Evolutionary conservation across 2,329 filamentous ascomycete species (phyloP).

Genomic region (Neofusicoccum umdonicola): DNA sequence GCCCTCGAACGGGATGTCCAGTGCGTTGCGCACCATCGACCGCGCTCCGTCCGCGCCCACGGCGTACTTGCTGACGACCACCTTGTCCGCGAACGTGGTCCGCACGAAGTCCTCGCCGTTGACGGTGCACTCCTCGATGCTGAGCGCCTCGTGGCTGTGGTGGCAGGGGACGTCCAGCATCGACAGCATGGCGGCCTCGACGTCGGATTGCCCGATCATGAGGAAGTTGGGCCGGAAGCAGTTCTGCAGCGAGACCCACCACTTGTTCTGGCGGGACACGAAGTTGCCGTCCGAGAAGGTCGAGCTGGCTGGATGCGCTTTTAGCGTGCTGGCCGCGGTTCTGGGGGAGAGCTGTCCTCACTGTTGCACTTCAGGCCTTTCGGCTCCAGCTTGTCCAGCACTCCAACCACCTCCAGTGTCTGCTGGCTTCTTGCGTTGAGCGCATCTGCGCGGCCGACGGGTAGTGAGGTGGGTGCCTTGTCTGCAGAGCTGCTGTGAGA

Average conservation of each 20-base stretch:
- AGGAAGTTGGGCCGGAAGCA: constrained; percentile 49
- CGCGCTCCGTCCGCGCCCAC: constrained; percentile 23
- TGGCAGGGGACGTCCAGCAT: constrained; percentile 35
- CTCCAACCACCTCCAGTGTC: constrained; percentile 46
- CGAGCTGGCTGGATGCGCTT: constrained; percentile 41
- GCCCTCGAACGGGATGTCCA: constrained; percentile 45
- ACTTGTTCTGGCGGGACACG: constrained; percentile 48
- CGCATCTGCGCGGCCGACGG: constrained; percentile 49
- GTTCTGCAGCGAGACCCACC: constrained; percentile 49
- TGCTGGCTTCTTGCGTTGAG: constrained; percentile 52
- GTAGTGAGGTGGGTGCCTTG: constrained; percentile 29
- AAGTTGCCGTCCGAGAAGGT: constrained; percentile 49
- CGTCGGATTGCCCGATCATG: constrained; percentile 51
- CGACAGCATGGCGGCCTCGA: constrained; percentile 42
- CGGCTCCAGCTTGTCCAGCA: constrained; percentile 43
- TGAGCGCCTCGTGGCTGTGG: constrained; percentile 28
- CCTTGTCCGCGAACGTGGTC: constrained; percentile 8
- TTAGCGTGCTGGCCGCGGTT: not conserved
- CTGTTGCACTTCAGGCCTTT: constrained; percentile 52
- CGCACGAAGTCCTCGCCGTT: constrained; percentile 16
- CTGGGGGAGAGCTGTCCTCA: constrained; percentile 27
- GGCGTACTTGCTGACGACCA: constrained; percentile 21
- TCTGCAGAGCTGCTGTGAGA: not conserved
- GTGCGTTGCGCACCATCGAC: constrained; percentile 22
- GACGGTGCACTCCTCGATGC: constrained; percentile 13